Conservation (phyloP, 805 yeast genomes). For the Wickerhamia fluorescens region DNA sequence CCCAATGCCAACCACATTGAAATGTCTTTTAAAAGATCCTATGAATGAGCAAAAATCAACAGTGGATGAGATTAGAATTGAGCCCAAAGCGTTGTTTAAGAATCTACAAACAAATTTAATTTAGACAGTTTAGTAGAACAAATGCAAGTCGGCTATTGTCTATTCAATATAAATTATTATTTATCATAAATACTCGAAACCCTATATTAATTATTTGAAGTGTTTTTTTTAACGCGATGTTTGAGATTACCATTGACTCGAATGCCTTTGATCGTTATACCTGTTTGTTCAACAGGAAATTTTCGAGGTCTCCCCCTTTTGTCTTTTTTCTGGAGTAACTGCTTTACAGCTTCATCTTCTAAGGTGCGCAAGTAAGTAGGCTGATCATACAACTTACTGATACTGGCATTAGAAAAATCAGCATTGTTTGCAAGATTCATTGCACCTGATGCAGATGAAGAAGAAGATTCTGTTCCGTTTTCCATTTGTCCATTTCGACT, state of each 20-base stretch:
- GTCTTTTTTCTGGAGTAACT: slow-evolving; percentile 33
- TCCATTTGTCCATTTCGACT: too few species aligned
- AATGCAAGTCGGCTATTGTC: too few species aligned
- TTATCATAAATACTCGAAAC: too few species aligned
- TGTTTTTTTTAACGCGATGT: slow-evolving; percentile 4
- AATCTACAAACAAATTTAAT: too few species aligned
- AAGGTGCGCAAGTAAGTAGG: slow-evolving; percentile 22
- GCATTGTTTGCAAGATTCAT: neutral
- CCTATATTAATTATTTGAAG: neutral
- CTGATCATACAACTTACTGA: slow-evolving; percentile 19
- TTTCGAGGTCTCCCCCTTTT: slow-evolving; percentile 47
- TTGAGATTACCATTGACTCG: slow-evolving; percentile 27
- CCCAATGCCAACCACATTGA: too few species aligned
- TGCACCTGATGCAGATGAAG: neutral
- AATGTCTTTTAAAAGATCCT: too few species aligned
- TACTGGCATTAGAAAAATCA: slow-evolving; percentile 2
- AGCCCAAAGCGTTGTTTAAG: too few species aligned
- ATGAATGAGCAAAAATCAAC: too few species aligned
- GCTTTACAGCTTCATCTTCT: slow-evolving; percentile 27
- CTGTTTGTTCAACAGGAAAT: slow-evolving; percentile 40
- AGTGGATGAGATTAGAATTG: too few species aligned
- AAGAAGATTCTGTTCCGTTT: slow-evolving; percentile 1
- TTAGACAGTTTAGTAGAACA: too few species aligned
- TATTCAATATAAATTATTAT: too few species aligned
- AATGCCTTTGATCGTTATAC: slow-evolving; percentile 37